Evolutionary conservation across 305 asterid genomes (phyloP).

Genomic region (Solanum hybrid): DNA sequence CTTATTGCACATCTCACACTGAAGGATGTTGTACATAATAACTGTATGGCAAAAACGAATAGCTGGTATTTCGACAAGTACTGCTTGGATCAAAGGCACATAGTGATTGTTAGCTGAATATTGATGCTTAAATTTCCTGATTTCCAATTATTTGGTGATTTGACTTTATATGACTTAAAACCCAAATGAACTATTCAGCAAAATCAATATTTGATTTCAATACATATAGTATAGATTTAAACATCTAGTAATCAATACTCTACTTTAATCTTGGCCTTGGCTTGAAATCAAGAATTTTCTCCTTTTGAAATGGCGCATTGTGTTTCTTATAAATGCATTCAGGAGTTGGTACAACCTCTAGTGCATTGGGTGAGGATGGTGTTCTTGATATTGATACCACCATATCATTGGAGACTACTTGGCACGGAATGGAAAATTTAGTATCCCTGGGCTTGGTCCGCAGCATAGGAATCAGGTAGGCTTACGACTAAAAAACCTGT

Average conservation of each 20-base stretch:
- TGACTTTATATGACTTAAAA: neutral
- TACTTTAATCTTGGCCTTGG: neutral
- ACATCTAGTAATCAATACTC: neutral
- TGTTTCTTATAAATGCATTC: constrained; percentile 5
- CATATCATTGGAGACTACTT: constrained; percentile 53
- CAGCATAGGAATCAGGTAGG: constrained; percentile 66
- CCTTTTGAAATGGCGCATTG: neutral
- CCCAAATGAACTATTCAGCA: neutral
- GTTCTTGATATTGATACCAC: constrained; percentile 61
- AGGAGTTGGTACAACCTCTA: constrained; percentile 57
- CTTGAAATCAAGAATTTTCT: neutral
- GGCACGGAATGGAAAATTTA: constrained; percentile 64
- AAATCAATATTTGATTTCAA: neutral
- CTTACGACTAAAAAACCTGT: neutral
- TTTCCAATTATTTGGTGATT: neutral
- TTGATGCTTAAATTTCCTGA: neutral
- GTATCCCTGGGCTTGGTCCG: constrained; percentile 52
- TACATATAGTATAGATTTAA: neutral
- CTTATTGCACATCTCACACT: neutral
- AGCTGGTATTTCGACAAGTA: neutral
- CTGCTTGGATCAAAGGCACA: neutral
- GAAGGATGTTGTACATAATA: neutral
- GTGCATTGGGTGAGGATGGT: constrained; percentile 60
- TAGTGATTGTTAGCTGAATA: neutral
- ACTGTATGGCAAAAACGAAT: neutral